Evolutionary conservation across 768 basidiomycete genomes (phyloP).

Genomic region (Sporobolomyces pararoseus): DNA sequence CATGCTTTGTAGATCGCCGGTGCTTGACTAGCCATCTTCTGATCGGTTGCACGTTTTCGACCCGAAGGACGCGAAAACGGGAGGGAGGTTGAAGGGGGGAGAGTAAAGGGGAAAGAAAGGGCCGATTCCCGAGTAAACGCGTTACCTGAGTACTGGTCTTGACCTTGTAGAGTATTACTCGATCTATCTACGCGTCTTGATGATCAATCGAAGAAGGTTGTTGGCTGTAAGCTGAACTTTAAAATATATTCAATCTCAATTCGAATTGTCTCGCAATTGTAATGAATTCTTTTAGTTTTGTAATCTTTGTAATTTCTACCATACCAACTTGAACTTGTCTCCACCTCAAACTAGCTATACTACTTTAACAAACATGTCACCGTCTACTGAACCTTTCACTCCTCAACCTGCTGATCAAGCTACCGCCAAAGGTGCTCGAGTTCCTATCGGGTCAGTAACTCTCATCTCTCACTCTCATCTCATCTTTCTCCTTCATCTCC

Average conservation of each 20-base stretch:
- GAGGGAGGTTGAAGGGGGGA: not conserved
- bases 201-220: too few species aligned
- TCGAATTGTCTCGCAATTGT: too few species aligned
- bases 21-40: slow-evolving; percentile 3
- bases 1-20: slow-evolving; percentile 42
- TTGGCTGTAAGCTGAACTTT: too few species aligned
- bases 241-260: too few species aligned
- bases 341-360: not conserved
- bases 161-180: too few species aligned
- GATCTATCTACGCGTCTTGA: too few species aligned
- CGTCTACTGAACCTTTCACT: slow-evolving; percentile 26
- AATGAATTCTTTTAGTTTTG: too few species aligned
- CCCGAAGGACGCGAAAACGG: too few species aligned
- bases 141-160: too few species aligned
- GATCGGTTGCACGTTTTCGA: too few species aligned
- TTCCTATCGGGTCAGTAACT: slow-evolving; percentile 34
- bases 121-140: not conserved
- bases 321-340: not conserved
- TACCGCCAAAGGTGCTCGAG: slow-evolving; percentile 21
- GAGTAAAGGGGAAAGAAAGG: not conserved
- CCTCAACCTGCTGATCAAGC: slow-evolving; percentile 28
- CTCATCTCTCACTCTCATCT: not conserved
- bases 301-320: too few species aligned
- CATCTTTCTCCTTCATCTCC: not conserved
- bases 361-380: slow-evolving; percentile 9